Evolutionary conservation across 495 filamentous ascomycete species (phyloP).

Genomic region (Hyaloscypha hepaticicola): DNA sequence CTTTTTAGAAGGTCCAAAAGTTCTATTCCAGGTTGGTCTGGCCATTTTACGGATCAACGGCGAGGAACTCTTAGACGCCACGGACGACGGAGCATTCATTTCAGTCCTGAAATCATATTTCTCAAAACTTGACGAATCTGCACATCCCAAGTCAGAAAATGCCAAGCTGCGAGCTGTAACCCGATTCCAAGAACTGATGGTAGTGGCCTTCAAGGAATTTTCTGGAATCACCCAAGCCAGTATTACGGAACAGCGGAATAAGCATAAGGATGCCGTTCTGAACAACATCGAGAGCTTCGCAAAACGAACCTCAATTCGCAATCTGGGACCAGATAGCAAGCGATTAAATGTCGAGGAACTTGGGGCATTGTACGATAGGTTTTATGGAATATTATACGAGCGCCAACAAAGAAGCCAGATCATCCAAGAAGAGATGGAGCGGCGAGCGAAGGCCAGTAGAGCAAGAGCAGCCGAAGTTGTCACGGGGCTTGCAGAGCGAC

Average conservation of each 20-base stretch:
- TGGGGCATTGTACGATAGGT: constrained; percentile 85
- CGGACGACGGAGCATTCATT: constrained; percentile 95
- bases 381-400: constrained; percentile 88
- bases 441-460: constrained; percentile 57
- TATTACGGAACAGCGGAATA: constrained; percentile 82
- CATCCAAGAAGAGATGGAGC: constrained; percentile 70
- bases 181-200: constrained; percentile 96
- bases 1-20: constrained; percentile 96
- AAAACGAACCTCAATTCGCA: constrained; percentile 92
- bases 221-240: constrained; percentile 90
- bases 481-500: constrained; percentile 41
- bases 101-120: constrained; percentile 96
- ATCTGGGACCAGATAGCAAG: constrained; percentile 94
- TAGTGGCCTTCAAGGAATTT: constrained; percentile 97
- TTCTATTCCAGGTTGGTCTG: constrained; percentile 92
- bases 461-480: constrained; percentile 51
- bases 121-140: constrained; percentile 86
- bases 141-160: constrained; percentile 92
- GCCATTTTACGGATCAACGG: constrained; percentile 97
- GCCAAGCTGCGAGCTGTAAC: constrained; percentile 90
- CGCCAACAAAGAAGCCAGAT: constrained; percentile 78
- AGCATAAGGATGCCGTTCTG: constrained; percentile 88
- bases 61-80: constrained; percentile 92
- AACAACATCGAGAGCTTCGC: constrained; percentile 96
- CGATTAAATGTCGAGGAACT: constrained; percentile 81